A percentile compares a stretch with the other conserved stretches of the same genome.
These are phyloP conservation scores for Wickerhamomyces mucosus DNA, from an alignment of 805 yeast genomes.

Conservation along the genomic window DNA sequence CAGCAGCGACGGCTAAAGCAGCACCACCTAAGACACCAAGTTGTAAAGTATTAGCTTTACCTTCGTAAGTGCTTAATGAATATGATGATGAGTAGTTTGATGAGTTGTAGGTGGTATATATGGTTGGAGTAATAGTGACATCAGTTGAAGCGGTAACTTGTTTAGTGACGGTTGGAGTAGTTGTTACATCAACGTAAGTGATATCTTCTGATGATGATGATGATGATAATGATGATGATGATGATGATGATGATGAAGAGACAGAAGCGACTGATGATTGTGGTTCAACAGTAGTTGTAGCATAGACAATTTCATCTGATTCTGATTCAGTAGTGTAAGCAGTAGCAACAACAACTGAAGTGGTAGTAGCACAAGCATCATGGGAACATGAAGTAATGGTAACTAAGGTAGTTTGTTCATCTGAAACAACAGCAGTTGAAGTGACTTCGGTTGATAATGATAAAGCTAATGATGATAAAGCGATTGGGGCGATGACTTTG, in stretches of 20 bases:
- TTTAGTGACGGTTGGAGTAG: slow-evolving; percentile 26
- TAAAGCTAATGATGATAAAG: slow-evolving; percentile 15
- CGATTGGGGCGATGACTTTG: slow-evolving; percentile 13
- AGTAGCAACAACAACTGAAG: slow-evolving; percentile 11
- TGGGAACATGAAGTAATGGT: slow-evolving; percentile 22
- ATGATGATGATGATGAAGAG: slow-evolving; percentile 1
- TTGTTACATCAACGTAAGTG: slow-evolving; percentile 29
- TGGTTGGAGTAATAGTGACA: slow-evolving; percentile 28
- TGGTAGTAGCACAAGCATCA: slow-evolving; percentile 11
- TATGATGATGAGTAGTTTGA: slow-evolving; percentile 9
- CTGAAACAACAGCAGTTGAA: slow-evolving; percentile 10
- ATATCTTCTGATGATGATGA: slow-evolving; percentile 31
- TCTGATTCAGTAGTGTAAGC: slow-evolving; percentile 14
- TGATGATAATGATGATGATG: slow-evolving; percentile 22
- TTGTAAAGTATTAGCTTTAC: slow-evolving; percentile 11
- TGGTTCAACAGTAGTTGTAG: slow-evolving; percentile 12
- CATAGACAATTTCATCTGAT: slow-evolving; percentile 12
- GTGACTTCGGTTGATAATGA: slow-evolving; percentile 17
- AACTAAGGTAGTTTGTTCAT: slow-evolving; percentile 11
- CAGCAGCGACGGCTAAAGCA: slow-evolving; percentile 21
- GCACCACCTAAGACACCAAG: slow-evolving; percentile 12
- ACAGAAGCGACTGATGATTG: slow-evolving; percentile 2
- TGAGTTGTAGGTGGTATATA: slow-evolving; percentile 23
- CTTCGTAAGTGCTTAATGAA: slow-evolving; percentile 13
- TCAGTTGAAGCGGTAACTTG: slow-evolving; percentile 37